Conservation (phyloP, 2,329 filamentous ascomycete species). For the Periconia digitata region DNA sequence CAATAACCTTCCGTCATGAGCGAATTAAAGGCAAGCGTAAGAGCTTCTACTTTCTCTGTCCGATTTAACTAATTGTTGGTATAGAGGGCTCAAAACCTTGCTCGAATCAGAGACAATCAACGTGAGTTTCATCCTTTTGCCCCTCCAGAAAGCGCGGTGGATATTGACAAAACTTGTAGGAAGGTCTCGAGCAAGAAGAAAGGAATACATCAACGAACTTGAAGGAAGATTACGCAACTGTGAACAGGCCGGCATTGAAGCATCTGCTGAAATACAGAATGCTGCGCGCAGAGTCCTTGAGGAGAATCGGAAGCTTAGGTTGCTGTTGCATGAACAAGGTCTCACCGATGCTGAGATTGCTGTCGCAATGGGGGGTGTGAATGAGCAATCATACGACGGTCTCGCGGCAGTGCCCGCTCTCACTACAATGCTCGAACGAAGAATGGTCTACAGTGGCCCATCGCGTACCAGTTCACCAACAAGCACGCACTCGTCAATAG, state of each 20-base stretch:
- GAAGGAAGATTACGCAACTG: slow-evolving; percentile 65
- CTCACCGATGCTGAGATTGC: slow-evolving; percentile 58
- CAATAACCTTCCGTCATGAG: slow-evolving; percentile 20
- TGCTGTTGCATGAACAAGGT: slow-evolving; percentile 60
- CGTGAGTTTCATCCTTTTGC: slow-evolving; percentile 30
- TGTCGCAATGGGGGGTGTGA: slow-evolving; percentile 25
- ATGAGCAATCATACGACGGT: slow-evolving; percentile 30
- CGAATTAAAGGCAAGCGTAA: slow-evolving; percentile 25
- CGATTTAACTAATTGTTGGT: neutral
- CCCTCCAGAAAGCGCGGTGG: neutral
- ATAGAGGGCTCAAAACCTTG: slow-evolving; percentile 47
- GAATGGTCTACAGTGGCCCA: slow-evolving; percentile 21
- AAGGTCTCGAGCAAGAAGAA: slow-evolving; percentile 71
- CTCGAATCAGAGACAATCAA: slow-evolving; percentile 75
- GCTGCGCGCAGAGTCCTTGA: slow-evolving; percentile 69
- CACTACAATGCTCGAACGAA: slow-evolving; percentile 34
- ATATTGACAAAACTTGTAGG: slow-evolving; percentile 36
- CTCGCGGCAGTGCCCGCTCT: slow-evolving; percentile 29
- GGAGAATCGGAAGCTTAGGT: slow-evolving; percentile 67
- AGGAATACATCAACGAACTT: slow-evolving; percentile 71
- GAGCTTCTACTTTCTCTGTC: neutral
- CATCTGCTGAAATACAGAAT: slow-evolving; percentile 70
- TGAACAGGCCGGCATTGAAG: slow-evolving; percentile 67
- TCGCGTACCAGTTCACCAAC: slow-evolving; percentile 22
- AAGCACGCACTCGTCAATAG: slow-evolving; percentile 10